Evolutionary conservation across 2,329 filamentous ascomycete genomes (phyloP), one percentile per base, ranked within the genome.

Genomic region (Gaeumannomyces tritici): DNA sequence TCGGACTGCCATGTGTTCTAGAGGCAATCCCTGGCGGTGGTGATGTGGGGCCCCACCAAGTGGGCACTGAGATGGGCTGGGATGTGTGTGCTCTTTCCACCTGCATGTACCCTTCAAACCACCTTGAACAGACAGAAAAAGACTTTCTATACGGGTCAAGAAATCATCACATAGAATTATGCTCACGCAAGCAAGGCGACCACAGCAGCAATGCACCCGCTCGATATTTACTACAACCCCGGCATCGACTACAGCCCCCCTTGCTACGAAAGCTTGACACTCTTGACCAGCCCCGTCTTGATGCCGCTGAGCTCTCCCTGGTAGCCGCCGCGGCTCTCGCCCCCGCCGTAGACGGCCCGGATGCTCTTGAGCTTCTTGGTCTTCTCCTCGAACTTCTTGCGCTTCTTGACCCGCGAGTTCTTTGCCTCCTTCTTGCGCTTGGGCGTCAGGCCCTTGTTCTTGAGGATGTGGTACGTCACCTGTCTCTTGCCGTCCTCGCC

Each of bases 391-490:
- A 86, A 99, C 85, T 91, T 92, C 86, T 91, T 91, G 76, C 91
- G 87, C 89, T 97, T 98, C 89, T 98, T 99, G 67, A 98, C 93
- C 74, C 95, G 83, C 47, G 95, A 93, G 78, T 99, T 99, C 66
- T 93, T 83, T 63, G 92, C 89, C 69, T 96, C 93, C 86, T 99
- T 98, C 83, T 89, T 96, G 66, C 93, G 83, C 55, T 61, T 59
- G 58, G 93, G 91, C 64, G 91, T 88, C 66, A 99, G 79, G 35
- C 95, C 95, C 83, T 97, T 97, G 78, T 99, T 99, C 85, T 98
- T 97, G 78, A 93, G 86, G 71, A 99, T 99, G 68, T 88, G 85
- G 76, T 97, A 98, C 24, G 86, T 90, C 73, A 99, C 96, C 75
- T 91, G 91, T 64, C 96, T 83, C 79, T 97, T 96, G 64, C 93